Percentiles rank a stretch among this genome's conserved stretches.
These are phyloP conservation scores for Hericium coralloides DNA, from an alignment of 768 basidiomycete genomes.

Conservation along the genomic window DNA sequence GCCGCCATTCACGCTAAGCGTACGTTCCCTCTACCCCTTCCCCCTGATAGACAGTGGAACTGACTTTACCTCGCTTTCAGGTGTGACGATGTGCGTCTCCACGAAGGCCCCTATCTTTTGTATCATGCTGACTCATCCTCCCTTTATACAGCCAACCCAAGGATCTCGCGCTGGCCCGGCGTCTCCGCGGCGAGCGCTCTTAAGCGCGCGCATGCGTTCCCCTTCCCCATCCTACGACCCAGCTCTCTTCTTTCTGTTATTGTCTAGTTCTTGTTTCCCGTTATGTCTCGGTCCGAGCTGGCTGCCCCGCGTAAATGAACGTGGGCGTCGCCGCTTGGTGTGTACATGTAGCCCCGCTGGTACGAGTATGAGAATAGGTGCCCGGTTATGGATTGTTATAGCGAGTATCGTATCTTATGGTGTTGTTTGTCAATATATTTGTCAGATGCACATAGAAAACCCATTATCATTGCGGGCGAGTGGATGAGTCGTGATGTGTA, in stretches of 20 bases:
- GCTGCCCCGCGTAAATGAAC: neutral
- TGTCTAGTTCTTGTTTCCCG: neutral
- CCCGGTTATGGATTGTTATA: neutral
- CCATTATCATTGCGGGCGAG: neutral
- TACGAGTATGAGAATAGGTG: too few species aligned
- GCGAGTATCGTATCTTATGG: neutral
- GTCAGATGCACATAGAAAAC: neutral
- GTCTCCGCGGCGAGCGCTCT: slow-evolving; percentile 72
- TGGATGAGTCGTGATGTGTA: neutral
- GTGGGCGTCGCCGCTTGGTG: too few species aligned
- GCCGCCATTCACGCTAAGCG: slow-evolving; percentile 88
- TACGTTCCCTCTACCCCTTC: neutral
- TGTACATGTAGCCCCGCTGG: too few species aligned
- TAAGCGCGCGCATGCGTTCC: slow-evolving; percentile 23
- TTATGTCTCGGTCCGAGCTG: neutral
- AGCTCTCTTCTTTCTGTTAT: neutral
- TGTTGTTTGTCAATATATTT: neutral
- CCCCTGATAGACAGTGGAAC: neutral
- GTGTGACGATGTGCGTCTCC: slow-evolving; percentile 15
- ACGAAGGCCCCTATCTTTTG: neutral
- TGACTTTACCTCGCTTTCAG: neutral
- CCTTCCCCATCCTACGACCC: neutral
- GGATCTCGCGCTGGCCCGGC: slow-evolving; percentile 73
- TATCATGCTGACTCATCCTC: neutral
- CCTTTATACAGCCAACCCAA: slow-evolving; percentile 52